Base-by-base conservation (phyloP, 441 rosid species). In the Mallotus japonicus region DNA sequence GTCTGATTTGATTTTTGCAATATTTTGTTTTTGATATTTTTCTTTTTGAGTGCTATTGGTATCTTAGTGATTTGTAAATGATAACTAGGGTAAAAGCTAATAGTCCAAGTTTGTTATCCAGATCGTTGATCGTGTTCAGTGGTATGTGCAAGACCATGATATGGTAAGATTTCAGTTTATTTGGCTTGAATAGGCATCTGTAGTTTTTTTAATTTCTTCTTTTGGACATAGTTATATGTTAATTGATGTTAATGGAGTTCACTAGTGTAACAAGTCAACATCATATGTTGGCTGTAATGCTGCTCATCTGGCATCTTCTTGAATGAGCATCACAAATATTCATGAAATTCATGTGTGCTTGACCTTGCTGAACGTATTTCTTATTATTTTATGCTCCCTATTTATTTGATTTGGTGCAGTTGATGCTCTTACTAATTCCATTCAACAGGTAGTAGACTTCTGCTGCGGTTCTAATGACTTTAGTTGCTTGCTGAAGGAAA, bases 391-490 rank as follows among this genome's bases (percentile, higher is more conserved):
- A 11, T 13, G 16, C 11, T 3, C 11, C 19, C 15, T 22, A 8
- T 11, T 15, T 57, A 5, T 47, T 19, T 40, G 28, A 6, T 19
- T 24, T 37, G 16, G 40, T 59, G 8, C 47, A 14, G 50, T 42
- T 17, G 54, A 40, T 63, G 46, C 28, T 58, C 19, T 60, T 49
- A 16, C 60, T 65, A 4, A 55, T 53, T 73, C 8, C n/a, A 17
- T 32, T 65, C 42, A 49, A 76, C 92, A 90, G 93, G 77, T 91
- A 77, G 95, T 91, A 16, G 95, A 91, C 79, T 91, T 90, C 82
- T 84, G 90, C 75, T 90, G 95, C 34, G 95, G 95, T 47, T 82
- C 97, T 47, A 90, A 86, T 68, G 92, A 87, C 75, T 88, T 90
- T 72, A 90, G 93, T 76, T 78, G 77, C 76, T 70, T 88, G 72